Evolutionary conservation across 73 alveolate species (phyloP), one percentile per base, ranked within the genome.

Genomic region (Paramecium caudatum): DNA sequence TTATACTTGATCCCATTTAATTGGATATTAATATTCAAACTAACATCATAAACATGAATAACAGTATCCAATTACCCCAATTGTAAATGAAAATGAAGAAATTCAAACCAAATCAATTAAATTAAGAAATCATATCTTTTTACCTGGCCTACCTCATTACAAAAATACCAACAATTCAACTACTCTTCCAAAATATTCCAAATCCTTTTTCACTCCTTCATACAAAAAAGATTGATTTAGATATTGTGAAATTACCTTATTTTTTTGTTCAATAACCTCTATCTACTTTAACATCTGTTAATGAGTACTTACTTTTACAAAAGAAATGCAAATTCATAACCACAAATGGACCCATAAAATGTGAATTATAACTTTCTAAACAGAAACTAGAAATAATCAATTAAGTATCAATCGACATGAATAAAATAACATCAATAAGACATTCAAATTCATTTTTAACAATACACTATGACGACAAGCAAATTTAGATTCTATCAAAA

Each of bases 71-170:
- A 16, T 74, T 74, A 19, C 88, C 88, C 2, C 43, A 41, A 74
- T 41, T 21, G 7, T 74, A 74, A 74, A n/a, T 36, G 1, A 74
- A 74, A 13, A 37, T 74, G 65, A 74, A n/a, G 23, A 74, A 74
- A 41, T 74, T 27, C 30, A 74, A 37, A 17, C 47, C 43, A 0
- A 74, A 43, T 74, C 30, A 74, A 74, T 39, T 74, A 10, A 74
- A 74, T 41, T 74, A 19, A 45, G 62, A 74, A 43, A 74, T 74
- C 5, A 3, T 74, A 41, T 74, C 88, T 13, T 45, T 41, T 41
- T 74, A 74, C 43, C 12, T 74, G 12, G 88, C 88, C 17, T 74
- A 36, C 43, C 47, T 74, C 2, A 74, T 74, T 8, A 74, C 88
- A 0, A 74, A 74, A 39, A 74, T 74, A 15, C 62, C 68, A 5